Conservation (phyloP, 176 grass and related monocot species). For the Triticum turgidum region DNA sequence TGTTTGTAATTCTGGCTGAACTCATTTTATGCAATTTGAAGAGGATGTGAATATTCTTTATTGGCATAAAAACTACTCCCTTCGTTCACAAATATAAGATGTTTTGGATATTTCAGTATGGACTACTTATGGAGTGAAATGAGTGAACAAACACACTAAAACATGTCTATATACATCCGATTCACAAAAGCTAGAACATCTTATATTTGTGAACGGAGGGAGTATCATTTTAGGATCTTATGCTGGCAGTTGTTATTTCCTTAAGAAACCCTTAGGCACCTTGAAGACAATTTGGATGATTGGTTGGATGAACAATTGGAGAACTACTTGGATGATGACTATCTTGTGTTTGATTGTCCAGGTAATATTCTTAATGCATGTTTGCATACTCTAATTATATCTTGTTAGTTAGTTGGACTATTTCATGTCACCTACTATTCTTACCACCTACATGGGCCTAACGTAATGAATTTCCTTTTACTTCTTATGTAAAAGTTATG, state of each 20-base stretch:
- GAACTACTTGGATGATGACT: slow-evolving; percentile 91
- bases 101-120: no score
- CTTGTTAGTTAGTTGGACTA: neutral
- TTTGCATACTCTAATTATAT: slow-evolving; percentile 6
- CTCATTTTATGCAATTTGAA: neutral
- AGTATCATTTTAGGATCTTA: slow-evolving; percentile 20
- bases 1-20: neutral
- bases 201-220: no score
- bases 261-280: slow-evolving; percentile 68
- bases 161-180: no score
- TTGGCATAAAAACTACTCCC: neutral
- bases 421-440: neutral
- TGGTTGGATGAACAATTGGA: slow-evolving; percentile 91
- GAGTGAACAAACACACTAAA: no score
- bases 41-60: neutral
- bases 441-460: neutral
- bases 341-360: slow-evolving; percentile 97
- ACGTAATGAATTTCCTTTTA: neutral
- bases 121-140: no score
- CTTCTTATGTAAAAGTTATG: neutral
- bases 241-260: slow-evolving; percentile 34
- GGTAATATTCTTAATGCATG: slow-evolving; percentile 42
- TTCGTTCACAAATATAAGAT: no score
- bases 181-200: no score
- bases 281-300: slow-evolving; percentile 95